phyloP scores from a whole-genome alignment of 139 green algal genomes.

The Volvox reticuliferus region DNA sequence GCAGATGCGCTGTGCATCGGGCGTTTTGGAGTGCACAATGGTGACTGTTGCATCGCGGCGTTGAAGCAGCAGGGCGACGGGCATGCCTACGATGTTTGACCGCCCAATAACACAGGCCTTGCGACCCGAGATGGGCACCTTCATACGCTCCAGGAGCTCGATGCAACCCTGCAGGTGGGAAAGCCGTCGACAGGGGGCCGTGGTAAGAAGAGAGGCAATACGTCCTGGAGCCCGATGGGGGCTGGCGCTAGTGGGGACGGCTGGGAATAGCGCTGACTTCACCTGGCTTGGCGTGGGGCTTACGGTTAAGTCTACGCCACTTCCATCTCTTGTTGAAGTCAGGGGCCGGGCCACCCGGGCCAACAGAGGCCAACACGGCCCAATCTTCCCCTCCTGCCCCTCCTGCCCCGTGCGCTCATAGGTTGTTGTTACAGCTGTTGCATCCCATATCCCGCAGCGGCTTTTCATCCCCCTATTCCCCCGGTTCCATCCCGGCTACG shows the following conservation, averaged over 20 bases:
- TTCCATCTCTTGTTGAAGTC: too few relatives aligned
- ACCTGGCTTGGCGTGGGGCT: neutral
- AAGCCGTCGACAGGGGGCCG: too few relatives aligned
- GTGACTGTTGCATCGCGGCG: slow-evolving; percentile 82
- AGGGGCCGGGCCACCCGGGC: too few relatives aligned
- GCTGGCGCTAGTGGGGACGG: too few relatives aligned
- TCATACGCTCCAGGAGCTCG: slow-evolving; percentile 89
- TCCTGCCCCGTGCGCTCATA: neutral
- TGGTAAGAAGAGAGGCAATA: too few relatives aligned
- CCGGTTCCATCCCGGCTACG: neutral
- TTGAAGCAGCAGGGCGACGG: slow-evolving; percentile 86
- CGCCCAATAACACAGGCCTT: slow-evolving; percentile 91
- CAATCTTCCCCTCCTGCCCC: neutral
- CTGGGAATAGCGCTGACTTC: too few relatives aligned
- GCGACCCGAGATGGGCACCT: slow-evolving; percentile 73
- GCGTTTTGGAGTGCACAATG: slow-evolving; percentile 80
- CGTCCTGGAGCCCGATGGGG: too few relatives aligned
- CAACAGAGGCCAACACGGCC: too few relatives aligned
- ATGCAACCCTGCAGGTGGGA: slow-evolving; percentile 84
- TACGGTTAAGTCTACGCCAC: neutral
- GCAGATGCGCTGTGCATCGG: slow-evolving; percentile 63
- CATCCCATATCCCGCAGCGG: too few relatives aligned
- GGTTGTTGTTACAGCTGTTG: too few relatives aligned
- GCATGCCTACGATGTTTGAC: slow-evolving; percentile 96
- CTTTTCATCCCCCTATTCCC: neutral